These are phyloP conservation scores for Flaveria bidentis DNA, from an alignment of 129 eudicot species.

Conservation along the genomic window DNA sequence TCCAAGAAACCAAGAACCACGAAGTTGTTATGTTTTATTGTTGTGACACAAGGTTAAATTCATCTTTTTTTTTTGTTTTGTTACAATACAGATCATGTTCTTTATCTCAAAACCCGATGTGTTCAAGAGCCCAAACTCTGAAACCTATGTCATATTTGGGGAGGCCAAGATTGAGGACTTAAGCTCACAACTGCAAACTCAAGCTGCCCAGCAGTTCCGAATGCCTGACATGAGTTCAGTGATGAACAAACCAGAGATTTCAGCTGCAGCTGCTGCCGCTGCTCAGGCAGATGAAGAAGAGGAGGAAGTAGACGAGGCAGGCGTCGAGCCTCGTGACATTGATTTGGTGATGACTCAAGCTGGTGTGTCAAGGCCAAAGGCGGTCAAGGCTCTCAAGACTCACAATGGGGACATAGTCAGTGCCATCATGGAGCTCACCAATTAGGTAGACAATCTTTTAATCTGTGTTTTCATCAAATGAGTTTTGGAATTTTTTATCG, in stretches of 20 bases:
- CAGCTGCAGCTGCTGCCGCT: slow-evolving; percentile 39
- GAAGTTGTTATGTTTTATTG: not conserved
- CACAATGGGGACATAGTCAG: slow-evolving; percentile 75
- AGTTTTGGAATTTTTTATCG: slow-evolving; percentile 22
- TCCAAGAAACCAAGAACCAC: not conserved
- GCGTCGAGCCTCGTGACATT: slow-evolving; percentile 71
- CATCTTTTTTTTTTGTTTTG: not conserved
- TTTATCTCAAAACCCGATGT: slow-evolving; percentile 94
- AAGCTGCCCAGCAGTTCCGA: slow-evolving; percentile 88
- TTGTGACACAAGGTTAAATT: not conserved
- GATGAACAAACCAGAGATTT: slow-evolving; percentile 59
- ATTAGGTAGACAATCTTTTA: slow-evolving; percentile 33
- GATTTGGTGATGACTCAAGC: slow-evolving; percentile 85
- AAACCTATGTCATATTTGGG: slow-evolving; percentile 82
- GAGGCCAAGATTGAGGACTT: slow-evolving; percentile 90
- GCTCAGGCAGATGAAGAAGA: slow-evolving; percentile 78
- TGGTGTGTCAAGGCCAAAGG: slow-evolving; percentile 69
- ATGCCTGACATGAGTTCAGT: slow-evolving; percentile 77
- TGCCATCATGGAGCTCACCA: slow-evolving; percentile 89
- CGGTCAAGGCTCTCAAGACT: slow-evolving; percentile 81
- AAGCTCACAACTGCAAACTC: slow-evolving; percentile 90
- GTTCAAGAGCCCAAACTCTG: slow-evolving; percentile 89
- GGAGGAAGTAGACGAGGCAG: slow-evolving; percentile 80
- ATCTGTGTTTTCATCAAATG: slow-evolving; percentile 12
- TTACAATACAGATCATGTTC: slow-evolving; percentile 56